phyloP scores from a whole-genome alignment of 2,329 filamentous ascomycete species.

The Onygenales sp. region DNA sequence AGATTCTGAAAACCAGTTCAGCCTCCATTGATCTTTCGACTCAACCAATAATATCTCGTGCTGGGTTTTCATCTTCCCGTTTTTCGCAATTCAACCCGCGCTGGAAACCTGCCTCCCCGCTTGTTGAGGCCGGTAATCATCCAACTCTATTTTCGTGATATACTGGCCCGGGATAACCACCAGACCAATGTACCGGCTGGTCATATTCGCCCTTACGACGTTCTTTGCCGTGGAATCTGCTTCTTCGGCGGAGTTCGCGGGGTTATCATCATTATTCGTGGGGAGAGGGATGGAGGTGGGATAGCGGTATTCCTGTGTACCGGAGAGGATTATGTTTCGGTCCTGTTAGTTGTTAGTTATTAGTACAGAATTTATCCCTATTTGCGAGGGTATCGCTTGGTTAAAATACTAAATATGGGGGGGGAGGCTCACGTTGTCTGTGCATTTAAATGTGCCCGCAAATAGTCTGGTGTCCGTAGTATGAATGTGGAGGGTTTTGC shows the following conservation, averaged over 20 bases:
- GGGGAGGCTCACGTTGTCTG: constrained; percentile 62
- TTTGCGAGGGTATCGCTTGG: neutral
- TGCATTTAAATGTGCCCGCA: constrained; percentile 86
- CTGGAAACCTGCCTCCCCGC: too few species aligned
- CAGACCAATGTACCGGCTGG: constrained; percentile 75
- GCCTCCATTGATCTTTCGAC: too few species aligned
- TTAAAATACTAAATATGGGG: too few species aligned
- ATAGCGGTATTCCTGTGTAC: constrained; percentile 81
- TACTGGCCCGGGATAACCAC: constrained; percentile 82
- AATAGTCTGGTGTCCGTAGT: constrained; percentile 82
- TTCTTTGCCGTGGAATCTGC: constrained; percentile 14
- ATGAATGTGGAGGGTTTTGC: constrained; percentile 68
- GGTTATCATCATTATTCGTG: constrained; percentile 31
- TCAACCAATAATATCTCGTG: too few species aligned
- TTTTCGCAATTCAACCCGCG: too few species aligned
- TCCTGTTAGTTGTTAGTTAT: constrained; percentile 46
- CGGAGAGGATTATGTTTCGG: constrained; percentile 74
- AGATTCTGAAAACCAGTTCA: too few species aligned
- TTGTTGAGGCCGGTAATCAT: constrained; percentile 34
- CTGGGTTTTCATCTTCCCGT: too few species aligned
- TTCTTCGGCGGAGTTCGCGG: constrained; percentile 21
- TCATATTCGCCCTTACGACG: constrained; percentile 59
- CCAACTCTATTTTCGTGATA: constrained; percentile 79
- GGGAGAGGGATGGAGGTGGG: constrained; percentile 43
- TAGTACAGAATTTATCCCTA: neutral